Evolutionary conservation across 2,329 filamentous ascomycete species (phyloP).

Genomic region (Didymella keratinophila): DNA sequence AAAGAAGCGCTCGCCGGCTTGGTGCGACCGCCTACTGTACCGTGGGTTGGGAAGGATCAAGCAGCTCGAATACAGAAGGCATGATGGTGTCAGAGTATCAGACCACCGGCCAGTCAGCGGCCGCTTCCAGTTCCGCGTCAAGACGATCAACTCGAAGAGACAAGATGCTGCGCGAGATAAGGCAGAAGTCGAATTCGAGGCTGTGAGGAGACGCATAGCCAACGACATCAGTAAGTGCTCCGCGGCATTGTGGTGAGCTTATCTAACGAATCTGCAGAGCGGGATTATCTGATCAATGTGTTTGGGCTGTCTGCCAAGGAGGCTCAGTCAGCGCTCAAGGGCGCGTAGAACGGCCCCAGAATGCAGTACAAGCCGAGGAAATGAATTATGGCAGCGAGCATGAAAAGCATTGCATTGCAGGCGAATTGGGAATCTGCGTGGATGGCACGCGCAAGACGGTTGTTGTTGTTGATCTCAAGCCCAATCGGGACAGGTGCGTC

Average conservation of each 20-base stretch:
- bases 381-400: constrained; percentile 13
- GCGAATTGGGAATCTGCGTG: constrained; percentile 22
- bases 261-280: constrained; percentile 31
- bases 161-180: constrained; percentile 73
- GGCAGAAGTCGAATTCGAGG: constrained; percentile 77
- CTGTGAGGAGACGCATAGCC: constrained; percentile 72
- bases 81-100: constrained; percentile 82
- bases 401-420: constrained; percentile 30
- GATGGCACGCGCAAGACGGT: constrained; percentile 6
- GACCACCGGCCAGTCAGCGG: constrained; percentile 95
- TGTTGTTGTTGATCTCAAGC: constrained; percentile 6
- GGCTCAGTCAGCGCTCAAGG: constrained; percentile 56
- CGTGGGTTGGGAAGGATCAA: constrained; percentile 81
- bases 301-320: constrained; percentile 65
- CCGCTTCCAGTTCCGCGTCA: constrained; percentile 81
- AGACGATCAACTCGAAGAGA: constrained; percentile 75
- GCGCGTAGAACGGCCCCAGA: constrained; percentile 15
- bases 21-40: constrained; percentile 95
- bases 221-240: constrained; percentile 74
- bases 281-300: constrained; percentile 70
- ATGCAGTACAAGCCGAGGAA: neutral
- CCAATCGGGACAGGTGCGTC: constrained; percentile 20
- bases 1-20: constrained; percentile 91
- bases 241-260: neutral
- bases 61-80: constrained; percentile 85